Evolutionary conservation across 352 stramenopile genomes (phyloP).

Genomic region (Elongisporangium undulatum): DNA sequence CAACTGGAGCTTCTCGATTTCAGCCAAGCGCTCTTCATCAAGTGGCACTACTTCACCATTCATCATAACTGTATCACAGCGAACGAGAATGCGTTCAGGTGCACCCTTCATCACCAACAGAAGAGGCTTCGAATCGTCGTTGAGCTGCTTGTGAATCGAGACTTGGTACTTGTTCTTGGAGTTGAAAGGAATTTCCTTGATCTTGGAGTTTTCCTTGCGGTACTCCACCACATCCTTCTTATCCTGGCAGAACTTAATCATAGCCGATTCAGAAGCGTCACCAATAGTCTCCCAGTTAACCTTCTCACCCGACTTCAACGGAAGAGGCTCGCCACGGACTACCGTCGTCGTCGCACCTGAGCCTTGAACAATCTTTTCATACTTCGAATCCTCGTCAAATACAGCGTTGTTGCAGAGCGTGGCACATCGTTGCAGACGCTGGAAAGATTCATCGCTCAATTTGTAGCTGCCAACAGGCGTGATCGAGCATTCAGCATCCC

Average conservation of each 20-base stretch:
- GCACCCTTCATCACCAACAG: conserved; percentile 95
- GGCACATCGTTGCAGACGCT: conserved; percentile 74
- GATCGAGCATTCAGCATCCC: conserved; percentile 72
- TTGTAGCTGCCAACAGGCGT: conserved; percentile 60
- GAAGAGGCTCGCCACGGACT: conserved; percentile 16
- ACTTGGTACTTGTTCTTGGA: conserved; percentile 87
- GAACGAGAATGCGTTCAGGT: conserved; percentile 92
- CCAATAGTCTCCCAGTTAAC: conserved; percentile 39
- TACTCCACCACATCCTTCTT: conserved; percentile 26
- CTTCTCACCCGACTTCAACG: conserved; percentile 26
- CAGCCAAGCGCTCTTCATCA: conserved; percentile 88
- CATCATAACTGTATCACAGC: conserved; percentile 85
- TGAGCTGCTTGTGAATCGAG: conserved; percentile 79
- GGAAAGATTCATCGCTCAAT: conserved; percentile 37
- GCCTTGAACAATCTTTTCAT: conserved; percentile 23
- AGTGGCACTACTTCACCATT: conserved; percentile 72
- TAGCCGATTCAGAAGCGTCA: conserved; percentile 31
- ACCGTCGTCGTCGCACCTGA: conserved; percentile 9
- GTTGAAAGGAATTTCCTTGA: conserved; percentile 85
- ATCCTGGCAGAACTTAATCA: conserved; percentile 34
- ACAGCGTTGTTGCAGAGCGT: conserved; percentile 90
- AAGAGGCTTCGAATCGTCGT: conserved; percentile 52
- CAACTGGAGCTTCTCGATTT: conserved; percentile 47
- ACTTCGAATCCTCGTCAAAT: conserved; percentile 82
- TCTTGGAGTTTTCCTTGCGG: conserved; percentile 51